These are phyloP conservation scores for Wallemia hederae DNA, from an alignment of 1,284 basidiomycete genomes.

Conservation along the genomic window DNA sequence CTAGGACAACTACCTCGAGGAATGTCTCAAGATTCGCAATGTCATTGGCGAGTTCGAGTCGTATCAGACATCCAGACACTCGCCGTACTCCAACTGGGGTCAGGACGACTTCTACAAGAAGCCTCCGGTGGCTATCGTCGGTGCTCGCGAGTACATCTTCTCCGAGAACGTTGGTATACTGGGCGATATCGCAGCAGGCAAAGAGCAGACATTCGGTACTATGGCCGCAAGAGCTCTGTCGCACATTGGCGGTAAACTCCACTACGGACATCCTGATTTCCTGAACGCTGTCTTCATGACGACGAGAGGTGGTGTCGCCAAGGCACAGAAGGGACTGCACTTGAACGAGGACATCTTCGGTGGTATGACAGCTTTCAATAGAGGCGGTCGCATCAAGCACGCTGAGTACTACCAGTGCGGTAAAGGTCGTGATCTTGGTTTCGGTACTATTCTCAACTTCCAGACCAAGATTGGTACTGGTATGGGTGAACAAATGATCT, in stretches of 20 bases:
- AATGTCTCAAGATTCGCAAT: constrained; percentile 96
- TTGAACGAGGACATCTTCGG: constrained; percentile 99
- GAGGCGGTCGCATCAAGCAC: constrained; percentile 93
- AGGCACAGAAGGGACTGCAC: constrained; percentile 94
- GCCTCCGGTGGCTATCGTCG: constrained; percentile 82
- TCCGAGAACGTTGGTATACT: constrained; percentile 99
- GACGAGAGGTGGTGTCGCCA: constrained; percentile 90
- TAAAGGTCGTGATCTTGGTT: constrained; percentile 93
- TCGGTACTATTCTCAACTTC: constrained; percentile 97
- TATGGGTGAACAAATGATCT: constrained; percentile 99
- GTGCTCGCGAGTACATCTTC: constrained; percentile 98
- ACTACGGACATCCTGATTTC: constrained; percentile 96
- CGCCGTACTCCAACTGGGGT: constrained; percentile 69
- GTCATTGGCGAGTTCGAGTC: constrained; percentile 96
- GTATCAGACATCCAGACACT: constrained; percentile 50
- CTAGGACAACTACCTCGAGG: constrained; percentile 87
- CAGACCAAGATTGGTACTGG: constrained; percentile 98
- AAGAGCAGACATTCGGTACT: constrained; percentile 98
- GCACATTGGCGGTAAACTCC: constrained; percentile 92
- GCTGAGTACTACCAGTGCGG: constrained; percentile 97
- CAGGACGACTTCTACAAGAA: constrained; percentile 50
- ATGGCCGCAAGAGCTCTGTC: constrained; percentile 78
- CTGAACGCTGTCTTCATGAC: constrained; percentile 94
- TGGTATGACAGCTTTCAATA: constrained; percentile 92
- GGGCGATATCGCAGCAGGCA: constrained; percentile 90